Percentiles rank a stretch among this genome's conserved stretches.
These are phyloP conservation scores for Garcia nutans DNA, from an alignment of 345 rosid species.

Conservation along the genomic window DNA sequence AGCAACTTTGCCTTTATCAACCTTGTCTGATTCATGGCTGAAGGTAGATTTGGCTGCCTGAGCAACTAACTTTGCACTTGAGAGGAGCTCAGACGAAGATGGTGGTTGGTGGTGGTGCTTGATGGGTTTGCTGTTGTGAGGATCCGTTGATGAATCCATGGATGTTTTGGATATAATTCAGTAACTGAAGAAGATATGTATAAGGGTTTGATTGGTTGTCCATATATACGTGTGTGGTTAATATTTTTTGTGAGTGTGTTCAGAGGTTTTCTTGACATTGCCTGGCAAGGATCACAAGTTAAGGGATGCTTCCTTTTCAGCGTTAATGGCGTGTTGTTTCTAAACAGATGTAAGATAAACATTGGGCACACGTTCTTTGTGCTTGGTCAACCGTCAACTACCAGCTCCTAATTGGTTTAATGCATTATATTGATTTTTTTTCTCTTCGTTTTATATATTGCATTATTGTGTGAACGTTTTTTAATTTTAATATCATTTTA, in stretches of 20 bases:
- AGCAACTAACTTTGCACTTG: slow-evolving; percentile 67
- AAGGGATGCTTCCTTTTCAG: not conserved
- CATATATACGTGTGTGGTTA: not conserved
- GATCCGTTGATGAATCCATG: slow-evolving; percentile 21
- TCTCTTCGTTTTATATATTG: too few species aligned
- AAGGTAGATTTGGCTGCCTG: slow-evolving; percentile 53
- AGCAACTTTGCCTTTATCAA: slow-evolving; percentile 59
- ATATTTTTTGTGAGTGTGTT: not conserved
- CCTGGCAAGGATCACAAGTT: not conserved
- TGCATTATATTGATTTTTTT: too few species aligned
- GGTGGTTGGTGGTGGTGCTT: slow-evolving; percentile 27
- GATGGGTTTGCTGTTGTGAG: slow-evolving; percentile 11
- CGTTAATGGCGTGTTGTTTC: not conserved
- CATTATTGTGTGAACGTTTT: too few species aligned
- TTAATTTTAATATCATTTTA: too few species aligned
- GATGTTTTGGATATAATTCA: not conserved
- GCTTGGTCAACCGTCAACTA: too few species aligned
- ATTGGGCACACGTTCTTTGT: not conserved
- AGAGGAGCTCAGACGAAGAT: slow-evolving; percentile 52
- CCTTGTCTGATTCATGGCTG: slow-evolving; percentile 36
- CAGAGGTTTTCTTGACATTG: not conserved
- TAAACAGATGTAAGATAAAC: not conserved
- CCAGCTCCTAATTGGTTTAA: not conserved
- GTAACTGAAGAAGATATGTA: not conserved
- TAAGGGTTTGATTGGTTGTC: not conserved